Evolutionary conservation across 2,329 filamentous ascomycete species (phyloP), one percentile per base, ranked within the genome.

Genomic region (Amesomyces nigricolor): DNA sequence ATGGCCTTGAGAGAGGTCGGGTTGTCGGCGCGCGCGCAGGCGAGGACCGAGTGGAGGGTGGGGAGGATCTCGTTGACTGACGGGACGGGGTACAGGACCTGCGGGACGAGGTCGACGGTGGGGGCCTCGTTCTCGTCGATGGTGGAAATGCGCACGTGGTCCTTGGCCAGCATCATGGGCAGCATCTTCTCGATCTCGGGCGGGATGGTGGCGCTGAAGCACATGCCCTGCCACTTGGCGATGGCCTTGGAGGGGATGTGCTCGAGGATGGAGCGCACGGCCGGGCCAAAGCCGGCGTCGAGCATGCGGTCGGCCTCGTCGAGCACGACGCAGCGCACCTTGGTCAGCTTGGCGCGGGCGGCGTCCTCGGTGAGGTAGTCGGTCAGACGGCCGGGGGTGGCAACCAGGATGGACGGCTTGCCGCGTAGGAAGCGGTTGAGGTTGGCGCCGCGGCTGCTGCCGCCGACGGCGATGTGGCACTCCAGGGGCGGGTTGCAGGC

Each of bases 171-270:
- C 2, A 86, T 88, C 45, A 79, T 69, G 40, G 80, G 78, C 39
- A 91, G 87, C 54, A 95, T 80, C 57, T 86, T 83, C 66, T 91
- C 80, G 51, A 95, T 87, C 67, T 92, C 90, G 22, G 82, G 80
- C 39, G 83, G 86, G 71, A 95, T 87, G 17, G 90, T 95, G 9
- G 90, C 90, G 3, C 86, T 91, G 76, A 94, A 95, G 46, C 94
- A 82, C 76, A 89, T 89, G 48, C 89, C 90, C 61, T 86, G 83
- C 50, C 81, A 72, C 55, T 84, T 76, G 29, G 82, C 79, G 50
- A 77, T 69, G 2, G 73, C 68, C 67, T 85, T 82, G 58, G 79
- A 71, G 0, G 89, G 89, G 4, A 95, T 75, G 10, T 84, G 80
- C 61, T 80, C 77, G 17, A 95, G 77, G 57, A 95, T 91, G 63